Evolutionary conservation across 768 basidiomycete species (phyloP).

Genomic region (Boletus sp.): DNA sequence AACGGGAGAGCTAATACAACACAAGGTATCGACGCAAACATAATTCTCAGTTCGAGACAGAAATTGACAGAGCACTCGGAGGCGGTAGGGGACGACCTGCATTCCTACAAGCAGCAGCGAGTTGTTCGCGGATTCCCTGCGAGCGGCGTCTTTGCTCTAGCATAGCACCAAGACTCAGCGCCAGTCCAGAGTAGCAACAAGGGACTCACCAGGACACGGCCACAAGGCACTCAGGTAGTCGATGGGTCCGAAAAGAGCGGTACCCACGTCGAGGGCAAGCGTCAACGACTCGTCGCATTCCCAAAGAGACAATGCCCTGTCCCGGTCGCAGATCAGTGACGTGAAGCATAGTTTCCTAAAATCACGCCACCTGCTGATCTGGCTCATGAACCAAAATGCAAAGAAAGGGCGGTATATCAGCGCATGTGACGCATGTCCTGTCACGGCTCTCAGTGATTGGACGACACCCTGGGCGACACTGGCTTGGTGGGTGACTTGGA

Average conservation of each 20-base stretch:
- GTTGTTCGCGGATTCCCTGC: conserved; percentile 43
- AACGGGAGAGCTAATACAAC: neutral
- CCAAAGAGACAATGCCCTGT: conserved; percentile 59
- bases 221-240: conserved; percentile 62
- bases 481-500: conserved; percentile 59
- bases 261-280: conserved; percentile 61
- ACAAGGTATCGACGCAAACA: neutral
- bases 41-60: neutral
- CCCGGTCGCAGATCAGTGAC: conserved; percentile 10
- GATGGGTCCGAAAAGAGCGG: conserved; percentile 56
- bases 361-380: conserved; percentile 51
- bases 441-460: conserved; percentile 57
- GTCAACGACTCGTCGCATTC: conserved; percentile 55
- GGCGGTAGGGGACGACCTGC: conserved; percentile 48
- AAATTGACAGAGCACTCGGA: conserved; percentile 20
- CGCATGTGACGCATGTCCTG: conserved; percentile 46
- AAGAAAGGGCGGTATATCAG: conserved; percentile 63
- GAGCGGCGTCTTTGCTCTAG: conserved; percentile 55
- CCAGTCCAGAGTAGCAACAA: neutral
- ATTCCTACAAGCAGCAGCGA: conserved; percentile 45
- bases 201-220: conserved; percentile 58
- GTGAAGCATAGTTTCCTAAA: conserved; percentile 1
- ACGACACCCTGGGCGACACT: conserved; percentile 59
- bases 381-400: conserved; percentile 75
- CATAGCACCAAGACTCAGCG: conserved; percentile 23